A percentile compares a stretch with the other conserved stretches of the same genome.
Evolutionary conservation across 805 yeast species (phyloP).

Genomic region (Metahyphopichia silvanorum): DNA sequence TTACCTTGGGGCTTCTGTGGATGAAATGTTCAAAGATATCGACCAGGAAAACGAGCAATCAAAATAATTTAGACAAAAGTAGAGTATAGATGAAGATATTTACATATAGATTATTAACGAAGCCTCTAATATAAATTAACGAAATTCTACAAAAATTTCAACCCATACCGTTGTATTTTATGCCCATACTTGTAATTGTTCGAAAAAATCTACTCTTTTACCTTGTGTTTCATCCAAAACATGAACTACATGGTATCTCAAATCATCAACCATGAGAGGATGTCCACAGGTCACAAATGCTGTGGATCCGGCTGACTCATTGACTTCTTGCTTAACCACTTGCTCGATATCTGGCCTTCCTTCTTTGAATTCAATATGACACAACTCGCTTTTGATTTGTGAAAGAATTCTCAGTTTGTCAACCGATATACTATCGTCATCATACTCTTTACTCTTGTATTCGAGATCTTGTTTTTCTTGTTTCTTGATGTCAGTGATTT

Average conservation of each 20-base stretch:
- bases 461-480: conserved; percentile 1
- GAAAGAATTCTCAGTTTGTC: conserved; percentile 4
- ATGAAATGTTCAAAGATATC: conserved; percentile 37
- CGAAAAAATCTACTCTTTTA: conserved; percentile 63
- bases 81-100: too few relatives aligned
- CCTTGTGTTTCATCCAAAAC: conserved; percentile 31
- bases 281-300: conserved; percentile 65
- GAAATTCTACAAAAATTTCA: too few relatives aligned
- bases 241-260: conserved; percentile 46
- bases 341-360: conserved; percentile 49
- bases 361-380: conserved; percentile 36
- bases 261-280: conserved; percentile 51
- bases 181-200: conserved; percentile 73
- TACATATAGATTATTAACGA: too few relatives aligned
- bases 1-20: conserved; percentile 70
- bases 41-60: conserved; percentile 2
- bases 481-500: conserved; percentile 1
- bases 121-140: too few relatives aligned
- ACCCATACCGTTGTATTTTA: too few relatives aligned
- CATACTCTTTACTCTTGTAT: conserved; percentile 3
- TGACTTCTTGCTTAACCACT: conserved; percentile 34
- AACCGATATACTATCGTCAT: conserved; percentile 4
- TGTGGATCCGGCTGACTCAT: conserved; percentile 39
- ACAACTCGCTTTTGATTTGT: conserved; percentile 15
- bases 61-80: too few relatives aligned